Evolutionary conservation across 495 filamentous ascomycete genomes (phyloP).

Genomic region (Penicillium herquei): DNA sequence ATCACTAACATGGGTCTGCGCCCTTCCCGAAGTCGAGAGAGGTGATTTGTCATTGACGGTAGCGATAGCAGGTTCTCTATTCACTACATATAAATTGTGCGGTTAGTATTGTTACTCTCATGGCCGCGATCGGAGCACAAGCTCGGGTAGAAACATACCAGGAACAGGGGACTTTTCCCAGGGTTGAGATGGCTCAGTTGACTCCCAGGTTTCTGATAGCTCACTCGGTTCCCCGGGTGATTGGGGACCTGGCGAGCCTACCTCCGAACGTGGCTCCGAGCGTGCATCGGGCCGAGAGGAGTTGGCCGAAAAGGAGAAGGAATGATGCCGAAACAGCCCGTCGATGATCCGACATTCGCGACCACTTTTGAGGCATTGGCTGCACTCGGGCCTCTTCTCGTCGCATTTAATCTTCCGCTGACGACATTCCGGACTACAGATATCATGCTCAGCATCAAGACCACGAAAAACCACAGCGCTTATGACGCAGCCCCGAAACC

Average conservation of each 20-base stretch:
- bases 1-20: background rate
- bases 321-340: constrained; percentile 17
- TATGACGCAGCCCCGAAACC: too few species aligned
- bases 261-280: background rate
- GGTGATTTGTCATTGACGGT: too few species aligned
- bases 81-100: too few species aligned
- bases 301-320: constrained; percentile 6
- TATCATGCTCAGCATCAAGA: background rate
- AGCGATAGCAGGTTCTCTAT: too few species aligned
- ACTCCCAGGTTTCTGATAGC: background rate
- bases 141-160: too few species aligned
- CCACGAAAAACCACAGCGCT: background rate
- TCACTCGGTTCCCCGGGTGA: too few species aligned
- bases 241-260: background rate
- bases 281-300: background rate
- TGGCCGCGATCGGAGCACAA: too few species aligned
- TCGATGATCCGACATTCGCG: constrained; percentile 18
- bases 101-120: too few species aligned
- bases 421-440: constrained; percentile 7
- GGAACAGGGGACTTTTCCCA: too few species aligned
- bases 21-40: too few species aligned
- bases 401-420: constrained; percentile 18
- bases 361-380: constrained; percentile 14
- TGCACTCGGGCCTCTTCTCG: constrained; percentile 19
- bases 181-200: too few species aligned